A percentile compares a stretch with the other conserved stretches of the same genome.
Evolutionary conservation across 768 basidiomycete species (phyloP).

Genomic region (Mycena filopes): DNA sequence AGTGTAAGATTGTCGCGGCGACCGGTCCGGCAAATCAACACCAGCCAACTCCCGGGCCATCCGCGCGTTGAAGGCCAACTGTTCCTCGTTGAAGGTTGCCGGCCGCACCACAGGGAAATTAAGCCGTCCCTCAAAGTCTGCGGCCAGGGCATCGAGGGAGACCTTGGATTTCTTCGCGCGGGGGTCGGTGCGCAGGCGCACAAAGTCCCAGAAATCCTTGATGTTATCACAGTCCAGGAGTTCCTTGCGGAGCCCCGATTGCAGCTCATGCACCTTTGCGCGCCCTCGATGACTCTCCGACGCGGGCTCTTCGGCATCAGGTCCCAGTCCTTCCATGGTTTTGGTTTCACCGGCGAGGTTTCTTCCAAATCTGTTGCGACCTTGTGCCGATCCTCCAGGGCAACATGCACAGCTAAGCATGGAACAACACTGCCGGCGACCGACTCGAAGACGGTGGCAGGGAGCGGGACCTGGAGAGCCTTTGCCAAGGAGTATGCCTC

Average conservation of each 20-base stretch:
- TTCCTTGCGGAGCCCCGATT: background rate
- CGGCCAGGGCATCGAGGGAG: background rate
- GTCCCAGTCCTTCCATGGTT: background rate
- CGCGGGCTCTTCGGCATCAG: background rate
- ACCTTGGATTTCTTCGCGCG: background rate
- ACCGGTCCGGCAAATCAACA: background rate
- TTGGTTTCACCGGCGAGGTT: background rate
- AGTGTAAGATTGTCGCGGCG: background rate
- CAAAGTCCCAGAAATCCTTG: background rate
- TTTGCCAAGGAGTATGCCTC: background rate
- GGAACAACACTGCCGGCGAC: no score
- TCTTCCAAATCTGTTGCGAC: background rate
- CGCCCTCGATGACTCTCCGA: background rate
- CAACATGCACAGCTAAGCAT: background rate
- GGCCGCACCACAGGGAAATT: background rate
- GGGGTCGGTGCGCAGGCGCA: background rate
- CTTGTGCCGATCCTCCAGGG: background rate
- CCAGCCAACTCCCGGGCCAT: background rate
- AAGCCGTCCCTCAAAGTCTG: constrained; percentile 5
- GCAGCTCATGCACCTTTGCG: constrained; percentile 8
- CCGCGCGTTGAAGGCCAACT: background rate
- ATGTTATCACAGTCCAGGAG: background rate
- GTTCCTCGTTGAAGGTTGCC: background rate
- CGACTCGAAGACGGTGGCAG: no score
- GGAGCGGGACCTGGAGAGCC: no score